Conservation (phyloP, 306 rosid genomes). For the Coriaria nepalensis region DNA sequence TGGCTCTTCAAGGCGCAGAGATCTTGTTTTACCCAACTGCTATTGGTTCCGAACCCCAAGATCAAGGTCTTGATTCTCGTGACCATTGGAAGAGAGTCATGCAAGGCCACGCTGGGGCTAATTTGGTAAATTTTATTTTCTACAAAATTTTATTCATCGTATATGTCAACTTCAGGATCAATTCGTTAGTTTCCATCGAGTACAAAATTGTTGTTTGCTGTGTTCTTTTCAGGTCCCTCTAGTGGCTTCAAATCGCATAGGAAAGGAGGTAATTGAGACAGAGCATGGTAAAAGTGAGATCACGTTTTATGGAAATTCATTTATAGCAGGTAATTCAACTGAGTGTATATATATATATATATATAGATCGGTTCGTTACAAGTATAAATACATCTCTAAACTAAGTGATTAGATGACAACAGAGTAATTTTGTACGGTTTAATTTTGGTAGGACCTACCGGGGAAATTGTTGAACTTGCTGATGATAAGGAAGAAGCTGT, state of each 20-base stretch:
- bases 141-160: no score
- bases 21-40: constrained; percentile 92
- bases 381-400: no score
- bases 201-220: background rate
- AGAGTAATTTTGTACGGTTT: background rate
- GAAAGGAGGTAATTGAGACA: constrained; percentile 73
- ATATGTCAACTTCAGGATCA: no score
- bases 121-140: constrained; percentile 40
- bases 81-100: constrained; percentile 92
- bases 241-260: constrained; percentile 88
- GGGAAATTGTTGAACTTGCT: constrained; percentile 76
- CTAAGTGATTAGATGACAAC: background rate
- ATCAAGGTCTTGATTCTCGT: constrained; percentile 63
- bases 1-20: constrained; percentile 98
- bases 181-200: background rate
- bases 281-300: constrained; percentile 77
- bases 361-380: no score
- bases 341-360: no score
- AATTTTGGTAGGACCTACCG: constrained; percentile 60
- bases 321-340: constrained; percentile 61
- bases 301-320: constrained; percentile 83
- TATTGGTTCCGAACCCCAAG: constrained; percentile 95
- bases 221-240: constrained; percentile 57
- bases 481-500: constrained; percentile 66
- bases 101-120: constrained; percentile 99